A percentile compares a stretch with the other conserved stretches of the same genome.
These are phyloP conservation scores for Atalantia buxifolia DNA, from an alignment of 345 rosid species.

Conservation along the genomic window DNA sequence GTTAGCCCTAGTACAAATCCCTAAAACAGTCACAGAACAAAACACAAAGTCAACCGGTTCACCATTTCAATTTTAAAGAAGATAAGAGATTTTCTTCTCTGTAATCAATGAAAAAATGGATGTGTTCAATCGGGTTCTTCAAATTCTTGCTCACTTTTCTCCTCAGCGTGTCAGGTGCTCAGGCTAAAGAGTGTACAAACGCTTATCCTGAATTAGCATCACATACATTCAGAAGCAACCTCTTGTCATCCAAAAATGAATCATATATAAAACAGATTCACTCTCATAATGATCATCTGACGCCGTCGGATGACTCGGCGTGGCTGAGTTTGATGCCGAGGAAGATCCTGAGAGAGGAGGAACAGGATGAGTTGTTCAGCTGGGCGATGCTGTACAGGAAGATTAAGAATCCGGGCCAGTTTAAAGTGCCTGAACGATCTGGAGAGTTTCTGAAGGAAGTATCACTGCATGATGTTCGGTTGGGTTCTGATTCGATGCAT, in stretches of 20 bases:
- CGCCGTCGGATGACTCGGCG: conserved; percentile 38
- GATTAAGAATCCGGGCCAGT: neutral
- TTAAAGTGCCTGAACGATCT: neutral
- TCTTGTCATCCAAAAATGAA: neutral
- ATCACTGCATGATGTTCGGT: conserved; percentile 40
- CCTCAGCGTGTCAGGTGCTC: neutral
- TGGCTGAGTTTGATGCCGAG: conserved; percentile 47
- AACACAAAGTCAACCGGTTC: too few relatives aligned
- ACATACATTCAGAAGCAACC: neutral
- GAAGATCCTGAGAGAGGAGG: conserved; percentile 37
- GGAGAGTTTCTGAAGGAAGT: conserved; percentile 43
- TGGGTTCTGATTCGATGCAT: conserved; percentile 41
- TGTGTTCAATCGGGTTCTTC: neutral
- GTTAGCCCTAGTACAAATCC: too few relatives aligned
- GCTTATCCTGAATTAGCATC: neutral
- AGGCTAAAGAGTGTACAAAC: neutral
- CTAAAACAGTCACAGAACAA: too few relatives aligned
- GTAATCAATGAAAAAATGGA: neutral
- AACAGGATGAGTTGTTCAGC: neutral
- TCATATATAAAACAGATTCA: neutral
- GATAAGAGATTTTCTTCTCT: neutral
- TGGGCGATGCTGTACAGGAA: neutral
- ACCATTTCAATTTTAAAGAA: too few relatives aligned
- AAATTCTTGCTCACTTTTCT: neutral
- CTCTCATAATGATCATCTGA: conserved; percentile 38